Base-by-base conservation (phyloP, 1,284 basidiomycete genomes). In the Pisolithus thermaeus region DNA sequence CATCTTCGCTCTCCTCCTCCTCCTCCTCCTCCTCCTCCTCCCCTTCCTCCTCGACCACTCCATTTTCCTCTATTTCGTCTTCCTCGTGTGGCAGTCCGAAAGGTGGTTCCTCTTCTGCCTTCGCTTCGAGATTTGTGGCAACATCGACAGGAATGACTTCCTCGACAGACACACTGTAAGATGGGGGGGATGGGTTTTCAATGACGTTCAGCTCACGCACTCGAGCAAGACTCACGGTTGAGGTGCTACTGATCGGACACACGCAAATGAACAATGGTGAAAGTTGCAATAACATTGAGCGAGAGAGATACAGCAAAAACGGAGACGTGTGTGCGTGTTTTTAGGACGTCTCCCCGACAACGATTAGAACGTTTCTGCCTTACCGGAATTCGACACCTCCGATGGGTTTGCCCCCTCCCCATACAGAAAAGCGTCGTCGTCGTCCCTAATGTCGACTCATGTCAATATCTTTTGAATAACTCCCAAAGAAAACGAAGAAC, bases 401-500 rank as follows among this genome's bases (percentile, higher is more conserved):
- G 66, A 56, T 54, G 70, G 63, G 44, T 66, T 63, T 20, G 70
- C 62, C 43, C 80, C 73, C 55, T 76, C 76, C 58, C 86, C 85
- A 58, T 88, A 88, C 54, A 88, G 72, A 65, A 83, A 88, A 42
- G 83, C 86, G 65, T 88, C 86, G 67, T 88, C 84, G 67, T 87
- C 86, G 63, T 85, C 83, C 66, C 70, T 74, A 51, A 49, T 50
- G 46, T 55, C 52, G 30, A 47, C 32, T 45, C 50, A 45, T 32
- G 68, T 67, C 48, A 67, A 68, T 64, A 53, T 58, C 55, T 32
- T 56, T 49, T 48, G 43, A 50, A 27, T 25, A 6, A 2, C 32
- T 35, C 50, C 56, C 60, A 37, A 51, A 52, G 16, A 52, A 63
- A 62, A 52, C 18, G 20, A 22, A 23, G 53, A 53, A 66, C 65